phyloP scores from a whole-genome alignment of 805 yeast species.

The Danielozyma ontarioensis region DNA sequence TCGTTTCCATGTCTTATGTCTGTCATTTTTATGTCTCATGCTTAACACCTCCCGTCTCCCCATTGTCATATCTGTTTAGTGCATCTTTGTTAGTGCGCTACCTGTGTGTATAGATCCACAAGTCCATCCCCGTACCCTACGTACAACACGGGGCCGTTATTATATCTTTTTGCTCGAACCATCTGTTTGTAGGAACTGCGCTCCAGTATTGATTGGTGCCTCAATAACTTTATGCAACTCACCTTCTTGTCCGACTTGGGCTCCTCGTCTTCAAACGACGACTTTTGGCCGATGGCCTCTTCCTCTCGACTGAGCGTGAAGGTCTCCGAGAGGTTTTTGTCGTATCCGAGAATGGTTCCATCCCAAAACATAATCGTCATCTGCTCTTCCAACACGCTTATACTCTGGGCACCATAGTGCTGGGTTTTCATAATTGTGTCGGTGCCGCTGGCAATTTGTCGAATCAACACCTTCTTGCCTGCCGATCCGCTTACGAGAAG shows the following conservation, averaged over 20 bases:
- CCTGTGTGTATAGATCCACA: no score
- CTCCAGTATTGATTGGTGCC: neutral
- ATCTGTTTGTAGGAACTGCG: constrained; percentile 6
- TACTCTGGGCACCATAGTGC: constrained; percentile 1
- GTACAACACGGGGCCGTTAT: constrained; percentile 27
- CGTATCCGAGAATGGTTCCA: neutral
- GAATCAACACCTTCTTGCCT: constrained; percentile 33
- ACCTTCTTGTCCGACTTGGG: constrained; percentile 1
- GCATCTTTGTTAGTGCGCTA: no score
- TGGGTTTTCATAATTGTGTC: constrained; percentile 3
- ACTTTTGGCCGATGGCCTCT: constrained; percentile 3
- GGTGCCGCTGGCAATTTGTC: constrained; percentile 5
- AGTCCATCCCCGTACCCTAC: constrained; percentile 56
- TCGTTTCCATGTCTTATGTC: no score
- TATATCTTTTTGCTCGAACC: constrained; percentile 7
- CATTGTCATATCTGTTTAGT: no score
- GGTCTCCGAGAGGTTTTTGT: constrained; percentile 3
- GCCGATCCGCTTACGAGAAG: constrained; percentile 44
- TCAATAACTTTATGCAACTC: constrained; percentile 1
- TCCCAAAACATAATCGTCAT: neutral
- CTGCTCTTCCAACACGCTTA: neutral
- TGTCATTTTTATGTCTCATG: no score
- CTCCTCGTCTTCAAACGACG: constrained; percentile 3
- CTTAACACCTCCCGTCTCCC: no score
- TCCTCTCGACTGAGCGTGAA: constrained; percentile 3